Conservation (phyloP, 139 green algal genomes). For the Coelastrella sp. region DNA sequence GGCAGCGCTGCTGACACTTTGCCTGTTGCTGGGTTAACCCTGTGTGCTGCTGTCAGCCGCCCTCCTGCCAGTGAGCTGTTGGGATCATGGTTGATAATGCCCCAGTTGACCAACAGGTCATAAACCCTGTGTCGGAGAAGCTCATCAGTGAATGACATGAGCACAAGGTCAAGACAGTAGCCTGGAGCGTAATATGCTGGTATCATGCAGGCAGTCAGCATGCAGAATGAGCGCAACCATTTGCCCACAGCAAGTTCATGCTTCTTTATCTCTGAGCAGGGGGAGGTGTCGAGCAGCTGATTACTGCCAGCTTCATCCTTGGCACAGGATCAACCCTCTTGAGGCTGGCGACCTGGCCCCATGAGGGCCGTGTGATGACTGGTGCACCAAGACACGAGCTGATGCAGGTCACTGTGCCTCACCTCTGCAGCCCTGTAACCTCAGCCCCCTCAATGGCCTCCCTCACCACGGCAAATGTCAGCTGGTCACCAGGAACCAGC, state of each 20-base stretch:
- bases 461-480: background rate
- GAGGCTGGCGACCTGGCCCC: no score
- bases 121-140: slow-evolving; percentile 9
- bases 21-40: background rate
- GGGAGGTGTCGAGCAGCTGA: no score
- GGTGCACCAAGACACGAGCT: background rate
- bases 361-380: no score
- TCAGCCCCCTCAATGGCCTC: background rate
- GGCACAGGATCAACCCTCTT: no score
- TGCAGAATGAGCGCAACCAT: background rate
- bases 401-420: background rate
- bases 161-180: no score
- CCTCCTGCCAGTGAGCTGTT: background rate
- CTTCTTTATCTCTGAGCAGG: background rate
- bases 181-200: no score
- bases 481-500: background rate
- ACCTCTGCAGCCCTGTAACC: slow-evolving; percentile 27
- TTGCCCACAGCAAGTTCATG: background rate
- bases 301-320: no score
- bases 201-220: background rate
- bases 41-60: background rate
- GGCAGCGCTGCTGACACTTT: background rate
- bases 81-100: slow-evolving; percentile 84
- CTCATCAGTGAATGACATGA: no score
- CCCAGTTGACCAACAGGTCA: slow-evolving; percentile 78